phyloP scores from a whole-genome alignment of 768 basidiomycete genomes.

The Podaxis pistillaris region DNA sequence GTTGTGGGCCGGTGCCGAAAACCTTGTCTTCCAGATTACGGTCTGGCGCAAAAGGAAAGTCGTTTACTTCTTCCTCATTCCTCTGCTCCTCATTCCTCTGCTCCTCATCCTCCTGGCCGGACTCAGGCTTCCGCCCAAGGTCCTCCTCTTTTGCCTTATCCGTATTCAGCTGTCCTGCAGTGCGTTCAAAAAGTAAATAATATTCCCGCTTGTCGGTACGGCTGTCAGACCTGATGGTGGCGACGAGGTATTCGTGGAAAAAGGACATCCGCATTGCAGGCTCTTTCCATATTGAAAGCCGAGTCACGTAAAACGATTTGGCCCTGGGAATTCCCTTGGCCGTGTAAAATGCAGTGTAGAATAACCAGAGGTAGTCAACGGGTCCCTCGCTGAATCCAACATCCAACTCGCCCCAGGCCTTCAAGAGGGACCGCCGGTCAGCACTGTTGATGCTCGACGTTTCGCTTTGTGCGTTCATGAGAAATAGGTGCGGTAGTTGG shows the following conservation, averaged over 20 bases:
- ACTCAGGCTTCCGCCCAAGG: background rate
- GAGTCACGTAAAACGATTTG: background rate
- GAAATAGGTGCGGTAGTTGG: background rate
- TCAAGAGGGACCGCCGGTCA: background rate
- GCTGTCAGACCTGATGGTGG: background rate
- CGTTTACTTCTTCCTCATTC: background rate
- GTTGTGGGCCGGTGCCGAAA: background rate
- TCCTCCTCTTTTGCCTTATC: constrained; percentile 1
- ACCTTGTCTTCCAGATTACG: background rate
- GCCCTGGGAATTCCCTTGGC: background rate
- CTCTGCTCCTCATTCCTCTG: background rate
- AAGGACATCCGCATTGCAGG: background rate
- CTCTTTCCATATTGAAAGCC: constrained; percentile 1
- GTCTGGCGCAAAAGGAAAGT: background rate
- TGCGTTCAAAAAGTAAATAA: constrained; percentile 1
- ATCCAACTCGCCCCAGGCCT: background rate
- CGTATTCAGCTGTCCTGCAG: background rate
- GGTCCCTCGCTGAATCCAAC: background rate
- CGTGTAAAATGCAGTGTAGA: constrained; percentile 4
- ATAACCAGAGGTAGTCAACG: constrained; percentile 4
- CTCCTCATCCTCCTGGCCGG: background rate
- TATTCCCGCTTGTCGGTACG: background rate
- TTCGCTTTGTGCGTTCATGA: background rate
- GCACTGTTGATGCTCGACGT: background rate
- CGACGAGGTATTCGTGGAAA: constrained; percentile 2